Percentiles rank a stretch among this genome's conserved stretches.
phyloP scores from a whole-genome alignment of 257 asterid genomes.

The Osmanthus fragrans region DNA sequence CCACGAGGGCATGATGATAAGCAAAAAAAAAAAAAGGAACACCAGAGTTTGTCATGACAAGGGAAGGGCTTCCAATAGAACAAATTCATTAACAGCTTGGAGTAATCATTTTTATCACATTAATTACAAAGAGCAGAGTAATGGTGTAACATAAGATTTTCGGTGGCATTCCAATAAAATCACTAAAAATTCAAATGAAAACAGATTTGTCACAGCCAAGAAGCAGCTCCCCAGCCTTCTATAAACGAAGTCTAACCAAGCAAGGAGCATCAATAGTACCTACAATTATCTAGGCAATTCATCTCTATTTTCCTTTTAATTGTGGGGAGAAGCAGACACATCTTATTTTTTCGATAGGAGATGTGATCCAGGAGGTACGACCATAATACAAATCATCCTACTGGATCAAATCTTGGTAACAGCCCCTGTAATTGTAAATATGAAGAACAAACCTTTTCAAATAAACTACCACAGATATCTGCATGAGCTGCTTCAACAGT shows the following conservation, averaged over 20 bases:
- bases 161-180: not conserved
- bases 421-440: not conserved
- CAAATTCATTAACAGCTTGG: not conserved
- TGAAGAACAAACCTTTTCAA: slow-evolving; percentile 66
- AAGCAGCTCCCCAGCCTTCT: not conserved
- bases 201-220: not conserved
- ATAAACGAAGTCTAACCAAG: not conserved
- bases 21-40: not conserved
- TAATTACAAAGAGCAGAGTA: not conserved
- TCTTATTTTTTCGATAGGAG: not conserved
- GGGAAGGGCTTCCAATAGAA: not conserved
- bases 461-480: slow-evolving; percentile 89
- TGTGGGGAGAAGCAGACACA: not conserved
- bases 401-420: slow-evolving; percentile 10
- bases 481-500: slow-evolving; percentile 94
- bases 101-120: not conserved
- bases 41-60: not conserved
- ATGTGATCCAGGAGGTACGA: not conserved
- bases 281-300: not conserved
- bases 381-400: not conserved
- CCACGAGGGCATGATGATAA: slow-evolving; percentile 14
- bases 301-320: not conserved
- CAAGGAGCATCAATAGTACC: not conserved
- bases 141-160: not conserved
- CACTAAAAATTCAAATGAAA: not conserved